phyloP scores from a whole-genome alignment of 805 yeast genomes.

The Cyberlindnera galapagoensis region DNA sequence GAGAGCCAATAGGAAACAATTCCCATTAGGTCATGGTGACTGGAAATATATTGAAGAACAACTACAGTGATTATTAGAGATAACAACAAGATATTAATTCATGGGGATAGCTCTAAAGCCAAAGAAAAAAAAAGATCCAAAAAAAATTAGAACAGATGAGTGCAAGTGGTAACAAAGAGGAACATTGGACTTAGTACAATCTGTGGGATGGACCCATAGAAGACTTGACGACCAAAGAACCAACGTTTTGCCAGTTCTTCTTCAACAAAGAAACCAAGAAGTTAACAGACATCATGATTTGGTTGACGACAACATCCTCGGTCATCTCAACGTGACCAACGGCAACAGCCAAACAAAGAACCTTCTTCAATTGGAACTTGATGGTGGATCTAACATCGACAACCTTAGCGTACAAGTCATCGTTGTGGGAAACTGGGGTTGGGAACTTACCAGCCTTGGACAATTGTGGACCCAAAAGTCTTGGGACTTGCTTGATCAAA shows the following conservation, averaged over 20 bases:
- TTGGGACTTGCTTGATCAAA: conserved; percentile 99
- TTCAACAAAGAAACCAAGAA: conserved; percentile 97
- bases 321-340: conserved; percentile 99
- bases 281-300: conserved; percentile 98
- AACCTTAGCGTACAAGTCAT: conserved; percentile 93
- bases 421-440: conserved; percentile 99
- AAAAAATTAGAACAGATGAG: no score
- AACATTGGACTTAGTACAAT: conserved; percentile 68
- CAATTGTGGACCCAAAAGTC: conserved; percentile 99
- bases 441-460: conserved; percentile 99
- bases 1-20: no score
- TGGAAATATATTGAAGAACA: no score
- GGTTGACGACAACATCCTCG: conserved; percentile 92
- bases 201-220: conserved; percentile 99
- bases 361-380: conserved; percentile 99
- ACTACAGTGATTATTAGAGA: no score
- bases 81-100: no score
- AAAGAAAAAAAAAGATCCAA: no score
- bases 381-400: conserved; percentile 98
- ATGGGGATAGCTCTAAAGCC: no score
- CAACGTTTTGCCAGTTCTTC: conserved; percentile 99
- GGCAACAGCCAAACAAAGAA: conserved; percentile 98
- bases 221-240: conserved; percentile 97
- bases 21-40: no score
- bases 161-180: no score